These are phyloP conservation scores for Hygrophoropsis aurantiaca DNA, from an alignment of 768 basidiomycete species.

Conservation along the genomic window DNA sequence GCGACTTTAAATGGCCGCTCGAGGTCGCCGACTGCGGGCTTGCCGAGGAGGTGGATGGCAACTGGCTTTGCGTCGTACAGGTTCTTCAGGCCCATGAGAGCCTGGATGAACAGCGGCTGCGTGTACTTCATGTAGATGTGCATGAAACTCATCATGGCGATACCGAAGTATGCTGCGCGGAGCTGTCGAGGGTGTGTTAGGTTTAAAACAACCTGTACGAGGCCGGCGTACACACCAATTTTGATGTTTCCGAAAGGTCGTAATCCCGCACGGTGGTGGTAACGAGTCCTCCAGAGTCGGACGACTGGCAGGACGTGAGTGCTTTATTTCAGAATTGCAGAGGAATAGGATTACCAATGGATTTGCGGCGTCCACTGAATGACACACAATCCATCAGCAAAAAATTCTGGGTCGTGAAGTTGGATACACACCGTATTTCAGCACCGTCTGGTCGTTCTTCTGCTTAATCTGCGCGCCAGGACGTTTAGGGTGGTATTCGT, in stretches of 20 bases:
- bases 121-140: constrained; percentile 95
- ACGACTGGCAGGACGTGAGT: constrained; percentile 38
- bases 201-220: no score
- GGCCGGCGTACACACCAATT: constrained; percentile 52
- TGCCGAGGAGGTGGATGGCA: constrained; percentile 78
- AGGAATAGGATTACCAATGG: constrained; percentile 66
- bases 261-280: constrained; percentile 95
- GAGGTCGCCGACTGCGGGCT: constrained; percentile 80
- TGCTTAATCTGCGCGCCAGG: constrained; percentile 67
- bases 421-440: constrained; percentile 93
- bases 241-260: constrained; percentile 84
- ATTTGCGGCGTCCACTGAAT: constrained; percentile 67
- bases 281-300: constrained; percentile 69
- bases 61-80: constrained; percentile 85
- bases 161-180: constrained; percentile 65
- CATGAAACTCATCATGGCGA: constrained; percentile 90
- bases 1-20: constrained; percentile 85
- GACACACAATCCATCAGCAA: constrained; percentile 11
- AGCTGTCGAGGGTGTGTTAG: constrained; percentile 50
- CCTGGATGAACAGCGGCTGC: constrained; percentile 94
- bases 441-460: constrained; percentile 93
- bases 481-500: background rate
- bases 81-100: constrained; percentile 91
- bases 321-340: background rate
- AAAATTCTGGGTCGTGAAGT: no score